phyloP scores from a whole-genome alignment of 805 yeast species.

The Saturnispora bothae region DNA sequence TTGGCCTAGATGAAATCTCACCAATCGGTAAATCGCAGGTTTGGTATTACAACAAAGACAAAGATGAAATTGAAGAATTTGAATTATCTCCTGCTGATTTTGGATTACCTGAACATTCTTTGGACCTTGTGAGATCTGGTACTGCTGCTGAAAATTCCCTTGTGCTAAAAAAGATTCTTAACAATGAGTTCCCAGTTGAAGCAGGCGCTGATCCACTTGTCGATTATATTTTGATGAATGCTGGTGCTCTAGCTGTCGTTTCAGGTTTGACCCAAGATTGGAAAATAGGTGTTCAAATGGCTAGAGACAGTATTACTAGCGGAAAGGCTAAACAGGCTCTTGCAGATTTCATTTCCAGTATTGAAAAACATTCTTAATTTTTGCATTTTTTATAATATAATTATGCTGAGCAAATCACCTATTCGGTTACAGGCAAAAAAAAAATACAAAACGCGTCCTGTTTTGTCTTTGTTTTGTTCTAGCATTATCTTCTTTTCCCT shows the following conservation, averaged over 20 bases:
- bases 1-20: slow-evolving; percentile 88
- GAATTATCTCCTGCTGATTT: slow-evolving; percentile 63
- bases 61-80: slow-evolving; percentile 32
- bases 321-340: slow-evolving; percentile 62
- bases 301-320: slow-evolving; percentile 52
- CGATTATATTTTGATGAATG: slow-evolving; percentile 84
- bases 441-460: not conserved
- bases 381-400: too few species aligned
- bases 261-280: slow-evolving; percentile 59
- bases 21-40: slow-evolving; percentile 75
- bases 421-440: not conserved
- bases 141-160: slow-evolving; percentile 81
- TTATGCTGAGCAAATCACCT: slow-evolving; percentile 1
- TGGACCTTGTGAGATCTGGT: slow-evolving; percentile 64
- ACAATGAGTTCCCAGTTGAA: slow-evolving; percentile 32
- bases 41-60: slow-evolving; percentile 50
- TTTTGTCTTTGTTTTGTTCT: slow-evolving; percentile 1
- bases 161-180: slow-evolving; percentile 34
- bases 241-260: slow-evolving; percentile 78
- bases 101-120: slow-evolving; percentile 63
- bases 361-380: slow-evolving; percentile 15
- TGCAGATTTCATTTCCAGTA: slow-evolving; percentile 37
- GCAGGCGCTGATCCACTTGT: slow-evolving; percentile 52
- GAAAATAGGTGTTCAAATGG: slow-evolving; percentile 68
- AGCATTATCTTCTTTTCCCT: not conserved